Conservation (phyloP, 192 early-diverging fungal species). For the Lobosporangium transversale region DNA sequence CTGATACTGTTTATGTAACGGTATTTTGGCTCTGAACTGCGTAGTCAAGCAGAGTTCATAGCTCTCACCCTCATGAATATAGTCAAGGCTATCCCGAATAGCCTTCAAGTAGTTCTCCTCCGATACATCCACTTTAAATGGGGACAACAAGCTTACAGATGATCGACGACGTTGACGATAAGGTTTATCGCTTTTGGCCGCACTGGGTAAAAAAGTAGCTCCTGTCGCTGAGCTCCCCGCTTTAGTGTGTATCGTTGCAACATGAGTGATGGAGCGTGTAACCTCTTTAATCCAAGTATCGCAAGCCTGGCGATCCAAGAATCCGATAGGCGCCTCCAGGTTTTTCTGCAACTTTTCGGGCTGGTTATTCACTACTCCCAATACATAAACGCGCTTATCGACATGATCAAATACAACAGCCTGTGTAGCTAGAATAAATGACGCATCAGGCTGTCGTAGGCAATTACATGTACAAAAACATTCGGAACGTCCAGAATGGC, state of each 20-base stretch:
- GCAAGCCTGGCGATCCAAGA: constrained; percentile 5
- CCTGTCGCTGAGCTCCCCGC: neutral
- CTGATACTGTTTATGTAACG: constrained; percentile 10
- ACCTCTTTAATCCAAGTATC: constrained; percentile 51
- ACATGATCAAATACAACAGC: constrained; percentile 79
- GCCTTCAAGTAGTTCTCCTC: constrained; percentile 63
- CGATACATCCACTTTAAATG: constrained; percentile 55
- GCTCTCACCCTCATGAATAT: constrained; percentile 88
- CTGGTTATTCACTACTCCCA: constrained; percentile 42
- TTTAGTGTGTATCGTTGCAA: constrained; percentile 3
- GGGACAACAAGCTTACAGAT: constrained; percentile 16
- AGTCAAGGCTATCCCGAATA: constrained; percentile 63
- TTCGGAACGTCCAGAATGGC: neutral
- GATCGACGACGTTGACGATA: constrained; percentile 15
- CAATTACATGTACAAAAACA: constrained; percentile 24
- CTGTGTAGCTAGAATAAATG: constrained; percentile 80
- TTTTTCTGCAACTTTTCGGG: neutral
- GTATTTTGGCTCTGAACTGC: constrained; percentile 66
- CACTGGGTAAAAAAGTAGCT: constrained; percentile 31
- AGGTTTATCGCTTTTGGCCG: neutral
- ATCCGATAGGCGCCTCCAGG: constrained; percentile 22
- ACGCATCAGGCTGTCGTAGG: constrained; percentile 70
- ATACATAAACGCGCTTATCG: constrained; percentile 49
- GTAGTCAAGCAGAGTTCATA: constrained; percentile 96
- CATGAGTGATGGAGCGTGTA: constrained; percentile 15